A percentile compares a stretch with the other conserved stretches of the same genome.
Evolutionary conservation across 352 stramenopile species (phyloP).

Genomic region (Phytophthora sp.): DNA sequence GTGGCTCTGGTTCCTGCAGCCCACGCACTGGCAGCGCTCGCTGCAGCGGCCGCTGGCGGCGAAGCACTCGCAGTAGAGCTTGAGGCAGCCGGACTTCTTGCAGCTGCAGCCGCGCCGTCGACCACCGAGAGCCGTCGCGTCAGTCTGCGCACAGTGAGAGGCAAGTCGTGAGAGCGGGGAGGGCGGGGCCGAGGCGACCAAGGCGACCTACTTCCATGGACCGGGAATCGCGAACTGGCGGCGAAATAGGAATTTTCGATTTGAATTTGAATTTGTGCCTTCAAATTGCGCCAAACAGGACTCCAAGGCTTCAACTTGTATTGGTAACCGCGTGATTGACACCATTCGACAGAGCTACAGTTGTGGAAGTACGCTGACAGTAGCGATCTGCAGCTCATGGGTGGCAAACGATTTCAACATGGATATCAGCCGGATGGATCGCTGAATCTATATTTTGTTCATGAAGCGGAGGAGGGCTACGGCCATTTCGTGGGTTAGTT

Average conservation of each 20-base stretch:
- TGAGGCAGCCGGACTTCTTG: slow-evolving; percentile 97
- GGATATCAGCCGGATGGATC: too few species aligned
- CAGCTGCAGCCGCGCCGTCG: slow-evolving; percentile 91
- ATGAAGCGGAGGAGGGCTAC: too few species aligned
- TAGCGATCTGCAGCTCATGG: too few species aligned
- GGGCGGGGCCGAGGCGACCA: background rate
- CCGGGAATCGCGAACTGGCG: slow-evolving; percentile 5
- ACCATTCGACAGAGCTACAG: too few species aligned
- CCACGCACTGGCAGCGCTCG: slow-evolving; percentile 74
- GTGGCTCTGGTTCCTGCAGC: slow-evolving; percentile 76
- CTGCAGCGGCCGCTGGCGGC: slow-evolving; percentile 53
- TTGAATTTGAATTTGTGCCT: slow-evolving; percentile 37
- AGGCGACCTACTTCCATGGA: background rate
- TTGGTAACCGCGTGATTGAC: too few species aligned
- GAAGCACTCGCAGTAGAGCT: slow-evolving; percentile 92
- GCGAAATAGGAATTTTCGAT: slow-evolving; percentile 37
- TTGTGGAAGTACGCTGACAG: too few species aligned
- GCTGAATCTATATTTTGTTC: too few species aligned
- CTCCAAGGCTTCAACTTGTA: too few species aligned
- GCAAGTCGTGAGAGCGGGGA: background rate
- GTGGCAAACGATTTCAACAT: too few species aligned
- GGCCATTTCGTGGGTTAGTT: too few species aligned
- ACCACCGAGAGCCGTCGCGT: background rate
- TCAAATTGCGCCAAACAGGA: slow-evolving; percentile 32
- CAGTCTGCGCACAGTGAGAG: background rate